Percentiles rank a stretch among this genome's conserved stretches.
Conservation (phyloP, 2,329 filamentous ascomycete genomes). For the Fragosphaeria purpurea region DNA sequence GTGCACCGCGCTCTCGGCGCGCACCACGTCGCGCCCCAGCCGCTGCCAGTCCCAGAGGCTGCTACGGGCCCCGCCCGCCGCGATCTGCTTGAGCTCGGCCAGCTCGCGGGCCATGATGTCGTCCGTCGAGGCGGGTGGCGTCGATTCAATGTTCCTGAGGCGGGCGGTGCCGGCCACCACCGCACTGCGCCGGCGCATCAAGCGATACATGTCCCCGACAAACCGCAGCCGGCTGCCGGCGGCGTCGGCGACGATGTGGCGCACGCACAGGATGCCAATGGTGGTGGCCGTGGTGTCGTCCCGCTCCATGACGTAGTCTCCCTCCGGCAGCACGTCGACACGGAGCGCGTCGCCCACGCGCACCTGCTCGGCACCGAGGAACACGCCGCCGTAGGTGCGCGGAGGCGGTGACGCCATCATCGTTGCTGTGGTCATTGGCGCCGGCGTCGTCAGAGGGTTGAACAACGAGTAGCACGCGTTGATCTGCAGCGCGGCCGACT, state of each 20-base stretch:
- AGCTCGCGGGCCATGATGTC: slow-evolving; percentile 20
- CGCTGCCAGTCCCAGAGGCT: slow-evolving; percentile 23
- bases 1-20: slow-evolving; percentile 33
- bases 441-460: slow-evolving; percentile 10
- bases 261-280: slow-evolving; percentile 20
- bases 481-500: slow-evolving; percentile 25
- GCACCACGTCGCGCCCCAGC: slow-evolving; percentile 16
- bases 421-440: slow-evolving; percentile 1
- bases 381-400: slow-evolving; percentile 21
- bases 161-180: background rate
- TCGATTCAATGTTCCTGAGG: background rate
- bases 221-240: slow-evolving; percentile 15
- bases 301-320: slow-evolving; percentile 55
- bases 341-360: slow-evolving; percentile 24
- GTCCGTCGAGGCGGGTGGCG: slow-evolving; percentile 11
- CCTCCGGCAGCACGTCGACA: slow-evolving; percentile 12
- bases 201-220: slow-evolving; percentile 20
- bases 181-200: slow-evolving; percentile 8
- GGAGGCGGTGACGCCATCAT: slow-evolving; percentile 13
- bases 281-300: slow-evolving; percentile 36
- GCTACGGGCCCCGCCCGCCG: background rate
- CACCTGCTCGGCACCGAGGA: slow-evolving; percentile 27
- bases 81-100: slow-evolving; percentile 9
- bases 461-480: slow-evolving; percentile 26
- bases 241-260: slow-evolving; percentile 16